Base-by-base conservation (phyloP, 495 filamentous ascomycete species). In the Penicillium egyptiacum region DNA sequence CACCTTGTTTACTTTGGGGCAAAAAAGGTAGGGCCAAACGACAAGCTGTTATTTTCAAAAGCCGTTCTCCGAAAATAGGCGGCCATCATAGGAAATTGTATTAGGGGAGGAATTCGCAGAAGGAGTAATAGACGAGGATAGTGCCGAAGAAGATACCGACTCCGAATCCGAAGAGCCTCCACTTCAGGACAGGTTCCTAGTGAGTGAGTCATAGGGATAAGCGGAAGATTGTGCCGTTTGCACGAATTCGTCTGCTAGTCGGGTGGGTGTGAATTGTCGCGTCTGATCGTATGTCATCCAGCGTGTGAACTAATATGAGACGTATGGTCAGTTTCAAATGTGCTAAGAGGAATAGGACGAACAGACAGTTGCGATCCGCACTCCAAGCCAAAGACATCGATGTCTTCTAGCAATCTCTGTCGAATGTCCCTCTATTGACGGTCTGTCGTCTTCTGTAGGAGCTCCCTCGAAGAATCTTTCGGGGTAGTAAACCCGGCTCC, bases 391-490 rank as follows among this genome's bases (percentile, higher is more conserved):
- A 12, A 55, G 52, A 12, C 52, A 55, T 14, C 52, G 19, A 14
- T 46, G 42, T 16, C 1, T 46, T 46, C 52, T 46, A 6, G 42
- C 9, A 39, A 39, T 12, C 16, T 47, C 31, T 26, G 42, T 55
- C 1, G 30, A 37, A 2, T 7, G 16, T 10, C 17, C 14, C 19
- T 46, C 42, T 12, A 37, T 55, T 12, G 31, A 80, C 19, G 89
- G 83, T 55, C 90, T 88, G 19, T 94, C 89, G 35, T 94, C 88
- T 50, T 92, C 90, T 6, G 87, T 80, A 59, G 81, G 81, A 14
- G 85, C 81, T 49, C 82, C 79, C 4, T 78, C 68, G 63, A 96
- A 96, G 79, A 87, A 96, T 2, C 74, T 68, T 1, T 74, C 59
- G 0, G 90, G 89, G 53, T 86, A 94, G 55, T 91, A 89, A 10